Percentiles rank a stretch among this genome's conserved stretches.
Conservation (phyloP, 2,329 filamentous ascomycete genomes). For the Coniochaeta ligniaria region DNA sequence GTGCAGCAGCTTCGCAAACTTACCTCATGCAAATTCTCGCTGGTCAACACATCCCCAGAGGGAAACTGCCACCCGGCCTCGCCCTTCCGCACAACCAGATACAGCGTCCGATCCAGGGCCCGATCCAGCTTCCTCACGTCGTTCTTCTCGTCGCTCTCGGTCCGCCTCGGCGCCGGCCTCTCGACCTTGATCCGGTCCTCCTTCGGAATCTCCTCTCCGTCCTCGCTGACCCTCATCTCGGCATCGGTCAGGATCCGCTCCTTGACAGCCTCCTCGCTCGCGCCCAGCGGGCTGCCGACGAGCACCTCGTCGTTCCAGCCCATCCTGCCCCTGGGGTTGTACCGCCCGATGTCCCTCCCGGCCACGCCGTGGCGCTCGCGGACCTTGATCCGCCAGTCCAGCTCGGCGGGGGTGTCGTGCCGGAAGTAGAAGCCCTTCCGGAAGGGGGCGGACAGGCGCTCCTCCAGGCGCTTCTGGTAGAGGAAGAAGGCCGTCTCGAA, state of each 20-base stretch:
- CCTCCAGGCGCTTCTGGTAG: slow-evolving; percentile 95
- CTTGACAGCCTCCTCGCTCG: slow-evolving; percentile 55
- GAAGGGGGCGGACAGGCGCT: slow-evolving; percentile 82
- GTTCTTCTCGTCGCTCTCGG: slow-evolving; percentile 70
- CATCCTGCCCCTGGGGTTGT: slow-evolving; percentile 50
- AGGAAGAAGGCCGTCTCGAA: slow-evolving; percentile 95
- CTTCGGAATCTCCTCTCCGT: slow-evolving; percentile 50
- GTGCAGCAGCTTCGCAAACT: slow-evolving; percentile 23
- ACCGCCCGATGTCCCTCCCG: slow-evolving; percentile 77
- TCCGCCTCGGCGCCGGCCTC: slow-evolving; percentile 61
- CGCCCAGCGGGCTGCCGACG: slow-evolving; percentile 59
- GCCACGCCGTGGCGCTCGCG: slow-evolving; percentile 65
- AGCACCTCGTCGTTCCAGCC: slow-evolving; percentile 91
- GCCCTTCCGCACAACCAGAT: slow-evolving; percentile 64
- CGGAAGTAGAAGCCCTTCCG: slow-evolving; percentile 93
- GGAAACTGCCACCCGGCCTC: slow-evolving; percentile 81
- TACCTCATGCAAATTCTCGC: slow-evolving; percentile 80
- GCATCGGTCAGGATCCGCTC: slow-evolving; percentile 70
- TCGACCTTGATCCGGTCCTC: slow-evolving; percentile 62
- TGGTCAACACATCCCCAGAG: slow-evolving; percentile 56
- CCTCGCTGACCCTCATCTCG: slow-evolving; percentile 52
- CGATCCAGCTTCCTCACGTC: slow-evolving; percentile 75
- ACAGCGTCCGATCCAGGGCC: slow-evolving; percentile 72
- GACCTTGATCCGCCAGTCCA: slow-evolving; percentile 87
- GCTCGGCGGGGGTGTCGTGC: slow-evolving; percentile 71